Percentiles rank a stretch among this genome's conserved stretches.
These are phyloP conservation scores for Buddleja alternifolia DNA, from an alignment of 257 asterid genomes.

Conservation along the genomic window DNA sequence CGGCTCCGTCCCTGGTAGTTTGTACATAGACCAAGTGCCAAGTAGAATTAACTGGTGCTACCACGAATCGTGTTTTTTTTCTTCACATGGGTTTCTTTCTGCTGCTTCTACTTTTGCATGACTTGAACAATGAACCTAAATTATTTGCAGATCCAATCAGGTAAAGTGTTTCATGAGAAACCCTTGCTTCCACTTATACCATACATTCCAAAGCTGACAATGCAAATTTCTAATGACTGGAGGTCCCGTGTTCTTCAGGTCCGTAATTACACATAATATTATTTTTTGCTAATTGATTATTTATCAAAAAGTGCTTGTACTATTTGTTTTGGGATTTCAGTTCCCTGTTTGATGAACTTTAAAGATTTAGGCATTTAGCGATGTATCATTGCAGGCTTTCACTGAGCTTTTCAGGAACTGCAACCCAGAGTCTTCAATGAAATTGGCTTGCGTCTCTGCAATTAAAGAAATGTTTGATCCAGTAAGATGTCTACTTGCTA, in stretches of 20 bases:
- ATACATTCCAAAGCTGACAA: slow-evolving; percentile 65
- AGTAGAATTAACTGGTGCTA: slow-evolving; percentile 23
- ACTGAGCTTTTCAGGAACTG: slow-evolving; percentile 63
- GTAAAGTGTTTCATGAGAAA: slow-evolving; percentile 57
- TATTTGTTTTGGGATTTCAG: not conserved
- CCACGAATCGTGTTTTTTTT: slow-evolving; percentile 11
- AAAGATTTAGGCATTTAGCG: no score
- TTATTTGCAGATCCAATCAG: slow-evolving; percentile 61
- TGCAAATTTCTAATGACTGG: slow-evolving; percentile 64
- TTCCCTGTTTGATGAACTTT: slow-evolving; percentile 3
- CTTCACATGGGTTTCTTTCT: not conserved
- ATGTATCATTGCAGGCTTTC: slow-evolving; percentile 64
- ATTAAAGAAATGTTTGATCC: slow-evolving; percentile 69
- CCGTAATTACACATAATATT: slow-evolving; percentile 19
- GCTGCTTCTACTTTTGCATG: not conserved
- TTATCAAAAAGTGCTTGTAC: not conserved
- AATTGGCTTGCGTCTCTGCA: slow-evolving; percentile 84
- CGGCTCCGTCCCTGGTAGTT: slow-evolving; percentile 20
- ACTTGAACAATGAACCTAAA: not conserved
- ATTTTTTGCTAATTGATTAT: slow-evolving; percentile 13
- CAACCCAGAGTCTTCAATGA: slow-evolving; percentile 61
- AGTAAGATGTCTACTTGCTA: slow-evolving; percentile 52
- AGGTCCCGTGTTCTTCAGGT: slow-evolving; percentile 82
- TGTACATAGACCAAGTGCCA: not conserved
- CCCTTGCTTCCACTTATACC: slow-evolving; percentile 70